Conservation (phyloP, 31 red algal genomes). For the Bonnemaisonia californica region DNA sequence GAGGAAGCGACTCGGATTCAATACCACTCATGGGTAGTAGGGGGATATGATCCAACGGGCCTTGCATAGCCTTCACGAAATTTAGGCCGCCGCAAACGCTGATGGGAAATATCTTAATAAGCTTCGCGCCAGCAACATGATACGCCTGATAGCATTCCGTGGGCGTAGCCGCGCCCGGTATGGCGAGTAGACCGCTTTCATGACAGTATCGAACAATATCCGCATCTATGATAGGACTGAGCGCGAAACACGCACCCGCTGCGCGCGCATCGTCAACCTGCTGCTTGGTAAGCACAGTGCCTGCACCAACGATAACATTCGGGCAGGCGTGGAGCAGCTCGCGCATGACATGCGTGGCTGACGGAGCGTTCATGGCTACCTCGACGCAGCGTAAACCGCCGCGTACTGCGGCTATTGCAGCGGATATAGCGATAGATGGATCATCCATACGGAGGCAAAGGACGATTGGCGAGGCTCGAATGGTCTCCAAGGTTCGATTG, state of each 20-base stretch:
- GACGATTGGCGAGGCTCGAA: conserved; percentile 48
- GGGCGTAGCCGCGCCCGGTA: conserved; percentile 86
- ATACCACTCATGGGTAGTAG: conserved; percentile 89
- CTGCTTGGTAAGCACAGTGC: conserved; percentile 73
- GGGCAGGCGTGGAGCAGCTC: conserved; percentile 25
- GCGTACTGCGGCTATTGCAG: conserved; percentile 45
- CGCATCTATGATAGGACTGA: conserved; percentile 68
- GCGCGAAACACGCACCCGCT: conserved; percentile 66
- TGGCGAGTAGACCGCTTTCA: conserved; percentile 43
- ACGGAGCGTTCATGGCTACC: conserved; percentile 77
- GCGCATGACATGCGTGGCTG: conserved; percentile 48
- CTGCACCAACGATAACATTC: conserved; percentile 74
- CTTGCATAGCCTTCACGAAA: conserved; percentile 78
- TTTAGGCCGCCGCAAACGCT: conserved; percentile 69
- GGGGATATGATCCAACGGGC: conserved; percentile 79
- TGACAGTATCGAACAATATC: conserved; percentile 25
- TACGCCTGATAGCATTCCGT: conserved; percentile 64
- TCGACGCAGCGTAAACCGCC: conserved; percentile 70
- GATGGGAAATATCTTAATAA: conserved; percentile 89
- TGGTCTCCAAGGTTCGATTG: conserved; percentile 1
- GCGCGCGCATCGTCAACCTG: conserved; percentile 25
- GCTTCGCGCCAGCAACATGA: conserved; percentile 39
- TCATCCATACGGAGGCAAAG: conserved; percentile 57
- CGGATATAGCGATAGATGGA: conserved; percentile 21
- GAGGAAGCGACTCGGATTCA: conserved; percentile 19